Evolutionary conservation across 2,329 filamentous ascomycete species (phyloP).

Genomic region (Ambrosiella cleistominuta): DNA sequence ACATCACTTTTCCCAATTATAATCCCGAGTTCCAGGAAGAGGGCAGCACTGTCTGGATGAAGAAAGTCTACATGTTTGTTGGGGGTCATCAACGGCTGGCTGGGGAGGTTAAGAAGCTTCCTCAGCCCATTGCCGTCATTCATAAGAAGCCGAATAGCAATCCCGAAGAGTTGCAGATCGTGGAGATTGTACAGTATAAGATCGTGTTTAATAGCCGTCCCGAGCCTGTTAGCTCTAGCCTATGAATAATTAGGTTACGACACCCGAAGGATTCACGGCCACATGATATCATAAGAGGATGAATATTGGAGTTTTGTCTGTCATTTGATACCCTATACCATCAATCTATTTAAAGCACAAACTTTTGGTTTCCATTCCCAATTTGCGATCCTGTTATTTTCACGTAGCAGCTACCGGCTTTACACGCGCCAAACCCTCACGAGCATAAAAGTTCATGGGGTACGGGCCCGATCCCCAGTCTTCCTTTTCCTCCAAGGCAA

Average conservation of each 20-base stretch:
- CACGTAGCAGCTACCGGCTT: constrained; percentile 26
- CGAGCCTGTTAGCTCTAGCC: constrained; percentile 51
- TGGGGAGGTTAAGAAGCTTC: constrained; percentile 78
- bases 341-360: neutral
- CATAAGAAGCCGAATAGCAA: constrained; percentile 28
- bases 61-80: constrained; percentile 70
- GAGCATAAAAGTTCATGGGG: constrained; percentile 97
- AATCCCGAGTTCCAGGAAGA: constrained; percentile 29
- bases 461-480: constrained; percentile 65
- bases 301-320: neutral
- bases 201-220: constrained; percentile 69
- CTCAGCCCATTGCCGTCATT: constrained; percentile 63
- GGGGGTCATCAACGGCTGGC: constrained; percentile 76
- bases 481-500: constrained; percentile 64
- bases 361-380: constrained; percentile 1
- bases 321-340: neutral
- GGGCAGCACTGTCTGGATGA: constrained; percentile 64
- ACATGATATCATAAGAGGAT: neutral
- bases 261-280: neutral
- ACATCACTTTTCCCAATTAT: constrained; percentile 64
- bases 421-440: constrained; percentile 73
- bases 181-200: constrained; percentile 77
- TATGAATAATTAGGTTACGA: neutral
- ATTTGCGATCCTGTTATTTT: constrained; percentile 1
- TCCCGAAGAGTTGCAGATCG: constrained; percentile 51